Percentiles rank a stretch among this genome's conserved stretches.
These are phyloP conservation scores for Glycine tomentella DNA, from an alignment of 306 rosid genomes.

Conservation along the genomic window DNA sequence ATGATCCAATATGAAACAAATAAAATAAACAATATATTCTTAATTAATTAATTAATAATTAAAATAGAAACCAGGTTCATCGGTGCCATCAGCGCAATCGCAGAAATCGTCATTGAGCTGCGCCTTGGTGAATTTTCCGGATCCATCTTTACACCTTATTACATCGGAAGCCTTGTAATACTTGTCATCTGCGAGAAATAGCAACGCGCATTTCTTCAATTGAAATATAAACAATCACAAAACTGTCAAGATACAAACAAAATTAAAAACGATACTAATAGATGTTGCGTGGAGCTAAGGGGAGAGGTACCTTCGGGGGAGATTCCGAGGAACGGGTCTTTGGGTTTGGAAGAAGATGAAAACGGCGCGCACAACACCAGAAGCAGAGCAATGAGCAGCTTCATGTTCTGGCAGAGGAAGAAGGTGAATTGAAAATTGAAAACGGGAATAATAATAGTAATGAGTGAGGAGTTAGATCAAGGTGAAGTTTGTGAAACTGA, in stretches of 20 bases:
- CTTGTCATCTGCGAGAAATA: too few relatives aligned
- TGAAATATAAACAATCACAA: not conserved
- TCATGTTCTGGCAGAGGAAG: conserved; percentile 44
- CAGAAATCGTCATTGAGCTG: conserved; percentile 96
- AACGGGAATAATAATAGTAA: not conserved
- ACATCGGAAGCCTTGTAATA: too few relatives aligned
- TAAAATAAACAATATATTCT: not conserved
- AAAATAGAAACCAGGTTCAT: conserved; percentile 78
- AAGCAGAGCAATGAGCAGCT: conserved; percentile 44
- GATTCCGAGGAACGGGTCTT: conserved; percentile 68
- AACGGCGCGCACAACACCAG: conserved; percentile 41
- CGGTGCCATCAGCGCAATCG: conserved; percentile 94
- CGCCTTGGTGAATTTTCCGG: conserved; percentile 60
- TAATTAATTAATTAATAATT: not conserved
- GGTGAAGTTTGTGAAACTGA: not conserved
- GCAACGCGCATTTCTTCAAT: not conserved
- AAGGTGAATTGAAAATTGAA: not conserved
- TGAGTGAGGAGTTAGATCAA: conserved; percentile 30
- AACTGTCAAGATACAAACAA: too few relatives aligned
- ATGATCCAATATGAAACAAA: conserved; percentile 2
- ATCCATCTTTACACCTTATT: too few relatives aligned
- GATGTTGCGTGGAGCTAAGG: not conserved
- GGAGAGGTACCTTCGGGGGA: conserved; percentile 71
- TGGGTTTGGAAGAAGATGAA: conserved; percentile 62
- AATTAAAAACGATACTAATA: not conserved